Percentiles rank a stretch among this genome's conserved stretches.
phyloP scores from a whole-genome alignment of 139 green algal species.

The Limnomonas spitsbergensis region DNA sequence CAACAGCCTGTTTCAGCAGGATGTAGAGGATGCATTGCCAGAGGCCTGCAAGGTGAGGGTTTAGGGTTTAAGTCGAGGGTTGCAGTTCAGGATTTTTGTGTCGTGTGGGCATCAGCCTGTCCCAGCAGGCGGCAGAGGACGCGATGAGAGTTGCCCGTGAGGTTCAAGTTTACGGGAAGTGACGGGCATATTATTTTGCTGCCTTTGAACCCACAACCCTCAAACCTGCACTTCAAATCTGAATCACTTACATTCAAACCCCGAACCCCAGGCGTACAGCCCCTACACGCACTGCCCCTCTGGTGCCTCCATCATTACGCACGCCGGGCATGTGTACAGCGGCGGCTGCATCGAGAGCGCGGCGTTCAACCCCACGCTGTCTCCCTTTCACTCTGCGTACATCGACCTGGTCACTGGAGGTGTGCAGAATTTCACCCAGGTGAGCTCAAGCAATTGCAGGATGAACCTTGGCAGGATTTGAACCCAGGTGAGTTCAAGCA shows the following conservation, averaged over 20 bases:
- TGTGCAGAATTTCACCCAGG: slow-evolving; percentile 53
- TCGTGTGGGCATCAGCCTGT: background rate
- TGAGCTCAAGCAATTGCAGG: slow-evolving; percentile 16
- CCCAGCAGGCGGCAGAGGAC: slow-evolving; percentile 37
- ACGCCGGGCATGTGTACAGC: slow-evolving; percentile 47
- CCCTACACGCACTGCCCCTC: slow-evolving; percentile 78
- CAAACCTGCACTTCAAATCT: too few species aligned
- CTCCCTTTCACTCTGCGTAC: slow-evolving; percentile 73
- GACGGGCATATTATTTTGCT: background rate
- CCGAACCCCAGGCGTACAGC: slow-evolving; percentile 53
- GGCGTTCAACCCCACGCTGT: slow-evolving; percentile 83
- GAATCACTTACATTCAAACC: too few species aligned
- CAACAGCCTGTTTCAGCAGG: slow-evolving; percentile 34
- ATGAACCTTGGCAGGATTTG: too few species aligned
- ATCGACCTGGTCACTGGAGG: slow-evolving; percentile 58
- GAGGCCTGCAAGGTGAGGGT: slow-evolving; percentile 42
- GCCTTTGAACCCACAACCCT: too few species aligned
- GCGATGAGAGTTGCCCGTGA: slow-evolving; percentile 42
- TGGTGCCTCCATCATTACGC: slow-evolving; percentile 58
- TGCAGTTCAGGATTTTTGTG: too few species aligned
- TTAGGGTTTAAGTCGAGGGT: too few species aligned
- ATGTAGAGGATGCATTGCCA: slow-evolving; percentile 38
- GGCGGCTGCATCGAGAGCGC: slow-evolving; percentile 76
- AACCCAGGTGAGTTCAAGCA: too few species aligned
- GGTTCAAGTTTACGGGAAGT: slow-evolving; percentile 8